Percentiles rank a stretch among this genome's conserved stretches.
Conservation (phyloP, 345 rosid species). For the Dipteronia sinensis region DNA sequence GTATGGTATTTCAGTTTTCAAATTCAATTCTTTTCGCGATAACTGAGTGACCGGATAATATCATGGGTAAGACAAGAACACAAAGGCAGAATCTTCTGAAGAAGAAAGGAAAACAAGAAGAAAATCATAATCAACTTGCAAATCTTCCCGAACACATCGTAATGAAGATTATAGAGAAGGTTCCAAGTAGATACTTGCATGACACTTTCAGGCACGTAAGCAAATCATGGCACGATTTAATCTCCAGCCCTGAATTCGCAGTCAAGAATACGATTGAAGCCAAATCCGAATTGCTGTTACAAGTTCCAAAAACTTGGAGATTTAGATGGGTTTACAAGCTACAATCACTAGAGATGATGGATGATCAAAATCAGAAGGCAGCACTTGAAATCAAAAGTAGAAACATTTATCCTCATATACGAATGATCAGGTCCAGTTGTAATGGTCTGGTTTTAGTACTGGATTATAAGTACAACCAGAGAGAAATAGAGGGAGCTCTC, state of each 20-base stretch:
- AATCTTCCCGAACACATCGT: neutral
- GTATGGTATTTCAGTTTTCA: too few relatives aligned
- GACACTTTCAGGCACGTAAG: neutral
- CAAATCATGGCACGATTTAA: conserved; percentile 1
- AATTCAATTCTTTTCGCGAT: too few relatives aligned
- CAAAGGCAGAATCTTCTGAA: too few relatives aligned
- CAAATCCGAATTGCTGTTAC: conserved; percentile 5
- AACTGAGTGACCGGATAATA: neutral
- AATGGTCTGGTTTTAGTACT: conserved; percentile 3
- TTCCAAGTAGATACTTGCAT: neutral
- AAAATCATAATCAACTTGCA: neutral
- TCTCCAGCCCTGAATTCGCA: neutral
- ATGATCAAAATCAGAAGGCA: neutral
- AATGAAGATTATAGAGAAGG: neutral
- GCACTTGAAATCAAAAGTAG: neutral
- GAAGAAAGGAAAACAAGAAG: neutral
- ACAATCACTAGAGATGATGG: neutral
- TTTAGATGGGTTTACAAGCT: neutral
- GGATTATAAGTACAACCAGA: too few relatives aligned
- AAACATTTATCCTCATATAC: neutral
- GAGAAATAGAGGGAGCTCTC: neutral
- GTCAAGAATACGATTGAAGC: neutral
- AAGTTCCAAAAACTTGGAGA: too few relatives aligned
- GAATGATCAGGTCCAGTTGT: conserved; percentile 18
- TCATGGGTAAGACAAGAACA: neutral